Percentiles rank a stretch among this genome's conserved stretches.
These are phyloP conservation scores for Lactarius deliciosus DNA, from an alignment of 768 basidiomycete species.

Conservation along the genomic window DNA sequence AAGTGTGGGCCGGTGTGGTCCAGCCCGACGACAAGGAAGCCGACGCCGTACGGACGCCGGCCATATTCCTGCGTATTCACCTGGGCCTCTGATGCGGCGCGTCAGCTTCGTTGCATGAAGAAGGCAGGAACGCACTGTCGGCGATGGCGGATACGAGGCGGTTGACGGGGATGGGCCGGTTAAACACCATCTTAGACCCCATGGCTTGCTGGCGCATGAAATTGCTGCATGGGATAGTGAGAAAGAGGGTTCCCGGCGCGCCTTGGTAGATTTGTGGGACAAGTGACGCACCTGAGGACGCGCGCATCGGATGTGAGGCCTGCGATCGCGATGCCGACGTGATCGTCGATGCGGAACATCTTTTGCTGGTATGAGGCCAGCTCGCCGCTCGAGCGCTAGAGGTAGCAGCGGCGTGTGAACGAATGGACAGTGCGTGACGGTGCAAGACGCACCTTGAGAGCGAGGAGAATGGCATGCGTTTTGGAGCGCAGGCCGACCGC, in stretches of 20 bases:
- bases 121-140: conserved; percentile 66
- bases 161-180: conserved; percentile 91
- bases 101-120: background rate
- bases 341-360: conserved; percentile 99
- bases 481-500: conserved; percentile 94
- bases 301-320: conserved; percentile 98
- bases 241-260: no score
- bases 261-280: background rate
- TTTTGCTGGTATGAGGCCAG: conserved; percentile 99
- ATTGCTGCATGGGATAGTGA: conserved; percentile 57
- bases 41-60: conserved; percentile 98
- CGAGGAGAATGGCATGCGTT: conserved; percentile 89
- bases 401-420: background rate
- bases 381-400: conserved; percentile 93
- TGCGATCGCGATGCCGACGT: conserved; percentile 98
- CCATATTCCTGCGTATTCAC: background rate
- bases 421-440: background rate
- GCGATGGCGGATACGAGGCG: conserved; percentile 92
- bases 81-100: background rate
- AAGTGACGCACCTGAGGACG: conserved; percentile 74
- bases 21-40: conserved; percentile 94
- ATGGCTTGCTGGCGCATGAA: conserved; percentile 99
- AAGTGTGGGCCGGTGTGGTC: conserved; percentile 98
- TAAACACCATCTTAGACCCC: conserved; percentile 92
- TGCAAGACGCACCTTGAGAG: conserved; percentile 72